A percentile compares a stretch with the other conserved stretches of the same genome.
Conservation (phyloP, 225 moss, liverwort and hornwort genomes). For the Pseudisothecium myosuroides region DNA sequence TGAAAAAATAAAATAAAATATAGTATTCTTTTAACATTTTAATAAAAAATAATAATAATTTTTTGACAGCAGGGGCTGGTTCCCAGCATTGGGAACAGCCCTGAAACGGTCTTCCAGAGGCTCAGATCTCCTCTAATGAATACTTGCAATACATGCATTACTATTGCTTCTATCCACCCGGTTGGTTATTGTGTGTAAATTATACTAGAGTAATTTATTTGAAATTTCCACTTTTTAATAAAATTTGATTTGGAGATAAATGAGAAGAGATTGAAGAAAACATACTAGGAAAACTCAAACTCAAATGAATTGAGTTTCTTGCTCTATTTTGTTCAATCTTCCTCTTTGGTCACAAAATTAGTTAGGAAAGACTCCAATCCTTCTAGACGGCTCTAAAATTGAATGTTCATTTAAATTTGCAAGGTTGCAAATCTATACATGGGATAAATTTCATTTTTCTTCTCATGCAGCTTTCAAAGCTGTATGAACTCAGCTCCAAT, state of each 20-base stretch:
- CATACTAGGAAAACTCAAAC: not conserved
- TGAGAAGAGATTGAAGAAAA: not conserved
- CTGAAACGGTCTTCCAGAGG: too few species aligned
- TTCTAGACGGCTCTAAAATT: not conserved
- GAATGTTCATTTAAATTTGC: not conserved
- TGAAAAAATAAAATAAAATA: too few species aligned
- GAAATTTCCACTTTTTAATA: too few species aligned
- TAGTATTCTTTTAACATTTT: too few species aligned
- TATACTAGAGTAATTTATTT: too few species aligned
- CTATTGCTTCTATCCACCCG: not conserved
- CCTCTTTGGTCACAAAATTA: not conserved
- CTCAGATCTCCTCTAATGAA: too few species aligned
- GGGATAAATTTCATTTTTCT: not conserved
- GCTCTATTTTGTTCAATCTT: not conserved
- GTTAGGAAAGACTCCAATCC: not conserved
- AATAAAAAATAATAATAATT: too few species aligned
- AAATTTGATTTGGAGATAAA: not conserved
- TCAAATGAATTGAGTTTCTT: not conserved
- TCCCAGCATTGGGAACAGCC: too few species aligned
- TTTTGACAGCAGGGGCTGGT: too few species aligned
- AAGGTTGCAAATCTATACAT: not conserved
- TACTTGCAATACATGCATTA: not conserved
- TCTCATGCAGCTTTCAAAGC: not conserved
- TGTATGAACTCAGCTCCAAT: not conserved
- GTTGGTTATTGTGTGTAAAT: too few species aligned